Base-by-base conservation (phyloP, 2,329 filamentous ascomycete genomes). In the Ambrosiella cleistominuta region DNA sequence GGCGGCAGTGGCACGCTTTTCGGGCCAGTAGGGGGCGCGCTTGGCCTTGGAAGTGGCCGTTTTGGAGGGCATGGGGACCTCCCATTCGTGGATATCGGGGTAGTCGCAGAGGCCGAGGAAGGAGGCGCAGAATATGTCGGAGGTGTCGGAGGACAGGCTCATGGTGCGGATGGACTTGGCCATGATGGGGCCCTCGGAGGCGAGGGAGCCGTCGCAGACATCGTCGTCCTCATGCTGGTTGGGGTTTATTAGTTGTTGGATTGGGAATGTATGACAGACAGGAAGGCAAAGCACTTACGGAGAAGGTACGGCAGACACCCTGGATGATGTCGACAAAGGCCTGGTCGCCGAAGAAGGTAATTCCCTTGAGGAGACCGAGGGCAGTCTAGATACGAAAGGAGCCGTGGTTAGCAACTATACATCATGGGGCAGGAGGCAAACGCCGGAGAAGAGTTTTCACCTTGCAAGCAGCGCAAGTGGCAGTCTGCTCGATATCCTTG, bases 71-170 rank as follows among this genome's bases (percentile, higher is more conserved):
- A 57, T 50, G 1, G 65, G 64, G 12, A 79, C 67, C 12, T 67
- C 66, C 64, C 72, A 72, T 1, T 69, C 60, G 12, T 70, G 67
- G 11, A 78, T 68, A 1, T 67, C 64, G 1, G 77, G 78, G 50
- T 73, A 75, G 1, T 69, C 63, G 62, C 79, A 81, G 1, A 78
- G 69, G 0, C 78, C 77, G n/a, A 79, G 66, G 57, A 81, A 66
- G 3, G 74, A 73, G 36, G 73, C 69, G 63, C 77, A 81, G 53
- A 80, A 73, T 3, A 76, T 68, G 37, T 74, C 65, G 17, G 77
- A 72, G 0, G 75, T 75, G 58, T 70, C 71, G 8, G 76, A 78
- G 1, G 71, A 71, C 17, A 79, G 65, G 5, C 64, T 66, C 62
- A 80, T 71, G 9, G 72, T 67, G 42, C 74, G 70, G 9, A 81